Base-by-base conservation (phyloP, 495 filamentous ascomycete species). In the Penicillium antarcticum region DNA sequence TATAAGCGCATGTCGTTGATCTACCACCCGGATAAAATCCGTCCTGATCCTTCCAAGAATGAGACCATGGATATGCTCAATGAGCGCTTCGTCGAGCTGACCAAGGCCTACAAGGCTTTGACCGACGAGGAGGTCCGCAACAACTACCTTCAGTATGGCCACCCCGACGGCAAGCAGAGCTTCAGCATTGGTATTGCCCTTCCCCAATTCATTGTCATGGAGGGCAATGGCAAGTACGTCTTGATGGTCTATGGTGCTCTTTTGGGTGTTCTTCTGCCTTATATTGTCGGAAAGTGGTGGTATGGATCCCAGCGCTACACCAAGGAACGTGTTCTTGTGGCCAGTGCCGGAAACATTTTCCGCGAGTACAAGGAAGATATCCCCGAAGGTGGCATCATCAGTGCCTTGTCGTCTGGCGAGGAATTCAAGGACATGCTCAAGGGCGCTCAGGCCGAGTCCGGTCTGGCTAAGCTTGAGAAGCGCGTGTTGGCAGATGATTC, bases 131-230 rank as follows among this genome's bases (percentile, higher is more conserved):
- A 97, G 34, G 79, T 97, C 38, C 87, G 95, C 43, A 95, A 96
- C 68, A 98, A 98, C 74, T 97, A 87, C 65, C 84, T 92, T 32
- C 88, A 96, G 66, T 98, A 86, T 67, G 94, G 94, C 39, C 91
- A 98, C 68, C 94, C 94, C 5, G 94, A 98, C 65, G 94, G 94
- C 45, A 97, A 96, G 75, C 94, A 98, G 68, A 91, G 91, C 63
- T 92, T 88, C 76, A 97, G 92, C 70, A 97, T 97, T 64, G 92
- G 95, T 52, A 97, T 98, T 58, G 94, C 92, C 23, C 81, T 98
- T 37, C 94, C 94, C 13, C 87, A 94, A 63, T 88, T 92, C 69
- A 92, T 98, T 56, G 79, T 98, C 47, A 86, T 87, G 23, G 90
- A 97, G 51, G 92, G 92, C 45, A 91, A 91, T 66, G 92, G 90